Base-by-base conservation (phyloP, 192 early-diverging fungal genomes). In the Mortierella claussenii region DNA sequence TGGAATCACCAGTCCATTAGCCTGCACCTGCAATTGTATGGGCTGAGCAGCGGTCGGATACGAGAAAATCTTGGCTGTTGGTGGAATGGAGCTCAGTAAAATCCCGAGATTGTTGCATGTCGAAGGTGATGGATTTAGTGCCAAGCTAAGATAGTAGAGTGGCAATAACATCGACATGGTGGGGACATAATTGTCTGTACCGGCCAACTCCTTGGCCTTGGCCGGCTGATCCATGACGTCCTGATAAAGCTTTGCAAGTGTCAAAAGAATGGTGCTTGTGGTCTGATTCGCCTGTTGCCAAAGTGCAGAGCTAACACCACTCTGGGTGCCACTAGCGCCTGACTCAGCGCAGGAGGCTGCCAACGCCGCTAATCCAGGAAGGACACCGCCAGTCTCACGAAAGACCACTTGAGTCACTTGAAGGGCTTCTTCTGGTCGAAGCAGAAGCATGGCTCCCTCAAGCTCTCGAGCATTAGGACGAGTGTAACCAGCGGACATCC, bases 21-120 rank as follows among this genome's bases (percentile, higher is more conserved):
- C 55, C 13, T 79, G 73, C 4, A 60, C 51, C 37, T 69, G 58
- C 27, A 74, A 64, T 24, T 81, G 80, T 40, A 68, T 52, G 5
- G 63, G 44, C 28, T 69, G 60, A 11, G 54, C 54, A 13, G 73
- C 58, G 20, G 65, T n/a, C 7, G 83, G 54, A 69, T 83, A 75
- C 54, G 79, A 50, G 75, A 84, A 60, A 55, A 81, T 53, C 69
- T 86, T 55, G 60, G 83, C 60, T 55, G 89, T 65, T 26, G 67
- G 82, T n/a, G 91, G 86, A 21, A 93, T 89, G 17, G 86, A 87
- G 9, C 87, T 89, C 34, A 93, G 66, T 8, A 95, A 74, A 36
- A 97, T 96, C 5, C 95, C 95, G 27, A 97, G 78, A 66, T 96
- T 95, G 83, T 97, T 97, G 85, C 91, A 93, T 2, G 94, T 94